phyloP scores from a whole-genome alignment of 176 grass and related monocot genomes.

The Alloteropsis semialata region DNA sequence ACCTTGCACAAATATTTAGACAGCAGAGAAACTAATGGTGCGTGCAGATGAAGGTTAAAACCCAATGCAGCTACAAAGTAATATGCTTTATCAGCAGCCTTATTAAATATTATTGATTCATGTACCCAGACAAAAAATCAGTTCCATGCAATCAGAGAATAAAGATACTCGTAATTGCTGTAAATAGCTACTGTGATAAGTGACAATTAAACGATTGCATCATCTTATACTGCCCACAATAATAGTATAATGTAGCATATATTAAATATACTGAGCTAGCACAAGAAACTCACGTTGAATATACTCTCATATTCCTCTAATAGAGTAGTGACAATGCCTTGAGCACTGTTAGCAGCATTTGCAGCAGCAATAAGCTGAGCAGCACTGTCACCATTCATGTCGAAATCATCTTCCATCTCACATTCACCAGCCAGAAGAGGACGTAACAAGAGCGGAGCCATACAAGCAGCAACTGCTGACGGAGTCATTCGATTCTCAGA shows the following conservation, averaged over 20 bases:
- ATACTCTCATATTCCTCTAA: constrained; percentile 89
- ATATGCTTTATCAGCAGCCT: neutral
- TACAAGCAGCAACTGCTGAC: constrained; percentile 96
- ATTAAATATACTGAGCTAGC: constrained; percentile 9
- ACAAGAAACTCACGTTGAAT: constrained; percentile 76
- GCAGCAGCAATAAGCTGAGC: constrained; percentile 98
- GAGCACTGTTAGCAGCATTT: constrained; percentile 97
- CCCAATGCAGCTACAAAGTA: neutral
- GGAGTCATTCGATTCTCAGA: constrained; percentile 90
- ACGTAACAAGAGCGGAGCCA: constrained; percentile 92
- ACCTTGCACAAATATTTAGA: neutral
- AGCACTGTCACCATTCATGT: constrained; percentile 70
- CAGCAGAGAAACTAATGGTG: neutral
- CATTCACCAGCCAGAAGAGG: constrained; percentile 99
- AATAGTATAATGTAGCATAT: neutral
- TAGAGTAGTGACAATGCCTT: constrained; percentile 82
- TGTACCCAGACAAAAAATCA: neutral
- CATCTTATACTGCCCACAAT: constrained; percentile 8
- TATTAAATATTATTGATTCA: neutral
- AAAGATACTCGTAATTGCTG: neutral
- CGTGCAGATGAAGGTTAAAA: constrained; percentile 11
- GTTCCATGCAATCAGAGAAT: neutral
- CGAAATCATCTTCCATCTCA: constrained; percentile 94
- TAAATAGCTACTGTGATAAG: neutral
- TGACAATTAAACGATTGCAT: neutral